These are phyloP conservation scores for Colletotrichum chrysophilum DNA, from an alignment of 2,329 filamentous ascomycete species.

Conservation along the genomic window DNA sequence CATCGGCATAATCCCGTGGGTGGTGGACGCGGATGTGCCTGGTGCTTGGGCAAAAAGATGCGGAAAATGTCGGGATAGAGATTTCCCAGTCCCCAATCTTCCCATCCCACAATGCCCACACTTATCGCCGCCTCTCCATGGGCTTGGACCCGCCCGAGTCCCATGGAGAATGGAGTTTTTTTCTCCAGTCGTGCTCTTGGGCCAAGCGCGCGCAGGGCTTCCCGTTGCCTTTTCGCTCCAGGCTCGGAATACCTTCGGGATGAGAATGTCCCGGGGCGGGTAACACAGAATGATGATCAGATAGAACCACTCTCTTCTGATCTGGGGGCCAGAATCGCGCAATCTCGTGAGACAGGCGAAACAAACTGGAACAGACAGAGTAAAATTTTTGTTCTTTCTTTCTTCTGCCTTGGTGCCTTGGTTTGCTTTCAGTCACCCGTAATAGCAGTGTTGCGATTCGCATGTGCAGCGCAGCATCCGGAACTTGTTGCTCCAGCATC, in stretches of 20 bases:
- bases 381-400: neutral
- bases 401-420: neutral
- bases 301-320: constrained; percentile 19
- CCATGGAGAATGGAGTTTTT: neutral
- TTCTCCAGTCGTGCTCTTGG: neutral
- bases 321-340: neutral
- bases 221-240: neutral
- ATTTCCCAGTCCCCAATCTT: neutral
- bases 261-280: neutral
- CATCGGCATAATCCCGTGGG: constrained; percentile 7
- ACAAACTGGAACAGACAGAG: neutral
- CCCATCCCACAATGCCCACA: neutral
- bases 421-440: neutral
- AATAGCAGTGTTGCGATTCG: neutral
- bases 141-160: neutral
- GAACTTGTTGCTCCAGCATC: neutral
- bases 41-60: neutral
- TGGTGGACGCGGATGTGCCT: neutral
- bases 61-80: constrained; percentile 16
- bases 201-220: neutral
- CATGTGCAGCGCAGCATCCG: constrained; percentile 1
- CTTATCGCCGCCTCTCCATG: neutral
- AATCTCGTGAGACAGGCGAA: neutral
- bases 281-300: constrained; percentile 1
- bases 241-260: constrained; percentile 18